phyloP scores from a whole-genome alignment of 2,329 filamentous ascomycete genomes.

The Xylogone sp. region DNA sequence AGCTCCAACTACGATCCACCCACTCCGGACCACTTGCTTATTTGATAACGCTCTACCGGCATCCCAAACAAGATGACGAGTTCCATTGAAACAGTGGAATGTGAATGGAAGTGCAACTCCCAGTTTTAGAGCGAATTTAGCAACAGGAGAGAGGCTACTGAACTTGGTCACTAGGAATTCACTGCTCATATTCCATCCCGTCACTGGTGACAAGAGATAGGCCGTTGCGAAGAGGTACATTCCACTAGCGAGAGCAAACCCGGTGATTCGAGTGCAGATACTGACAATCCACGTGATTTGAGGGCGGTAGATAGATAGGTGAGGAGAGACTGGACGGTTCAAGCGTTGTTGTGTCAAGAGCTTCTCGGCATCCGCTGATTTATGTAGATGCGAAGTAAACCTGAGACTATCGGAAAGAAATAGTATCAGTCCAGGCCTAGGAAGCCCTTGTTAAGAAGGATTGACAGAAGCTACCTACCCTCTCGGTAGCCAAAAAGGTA shows the following conservation, averaged over 20 bases:
- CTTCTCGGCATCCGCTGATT: constrained; percentile 36
- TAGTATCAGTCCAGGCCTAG: no score
- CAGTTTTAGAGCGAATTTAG: constrained; percentile 58
- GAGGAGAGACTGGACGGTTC: constrained; percentile 63
- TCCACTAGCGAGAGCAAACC: constrained; percentile 52
- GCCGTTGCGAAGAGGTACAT: constrained; percentile 65
- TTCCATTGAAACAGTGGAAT: constrained; percentile 65
- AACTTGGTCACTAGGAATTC: no score
- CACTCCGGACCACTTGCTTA: no score
- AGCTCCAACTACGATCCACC: no score
- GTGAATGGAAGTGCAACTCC: constrained; percentile 61
- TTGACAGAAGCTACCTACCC: no score
- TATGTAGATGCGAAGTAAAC: no score
- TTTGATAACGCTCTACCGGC: no score
- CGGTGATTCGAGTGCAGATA: constrained; percentile 61
- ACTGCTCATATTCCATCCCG: no score
- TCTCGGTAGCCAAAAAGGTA: no score
- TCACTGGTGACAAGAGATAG: constrained; percentile 60
- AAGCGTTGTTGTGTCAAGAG: constrained; percentile 67
- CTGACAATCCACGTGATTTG: constrained; percentile 68
- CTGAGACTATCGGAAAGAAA: no score
- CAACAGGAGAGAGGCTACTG: no score
- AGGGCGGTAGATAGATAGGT: constrained; percentile 66
- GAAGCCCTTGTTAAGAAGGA: no score
- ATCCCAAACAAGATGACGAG: constrained; percentile 72